Conservation (phyloP, 2,329 filamentous ascomycete genomes). For the Ilyonectria robusta region DNA sequence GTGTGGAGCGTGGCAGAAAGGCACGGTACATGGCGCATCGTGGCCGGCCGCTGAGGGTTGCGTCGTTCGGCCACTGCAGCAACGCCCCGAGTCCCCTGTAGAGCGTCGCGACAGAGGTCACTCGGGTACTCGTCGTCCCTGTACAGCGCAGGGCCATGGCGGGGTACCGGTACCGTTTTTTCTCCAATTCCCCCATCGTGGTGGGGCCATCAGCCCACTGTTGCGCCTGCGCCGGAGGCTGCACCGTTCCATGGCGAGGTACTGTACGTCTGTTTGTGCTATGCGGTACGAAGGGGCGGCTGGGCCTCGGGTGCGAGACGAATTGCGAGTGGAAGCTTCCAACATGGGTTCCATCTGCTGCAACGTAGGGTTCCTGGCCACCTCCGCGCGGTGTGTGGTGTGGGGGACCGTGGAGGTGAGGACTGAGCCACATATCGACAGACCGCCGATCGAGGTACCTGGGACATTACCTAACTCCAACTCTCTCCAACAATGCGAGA, state of each 20-base stretch:
- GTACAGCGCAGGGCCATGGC: conserved; percentile 7
- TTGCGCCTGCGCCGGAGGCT: conserved; percentile 3
- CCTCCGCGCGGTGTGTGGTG: conserved; percentile 7
- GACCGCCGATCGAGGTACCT: conserved; percentile 1
- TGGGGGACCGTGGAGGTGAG: not conserved
- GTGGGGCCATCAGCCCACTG: conserved; percentile 30
- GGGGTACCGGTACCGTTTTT: conserved; percentile 12
- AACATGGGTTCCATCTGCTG: conserved; percentile 2
- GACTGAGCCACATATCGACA: conserved; percentile 31
- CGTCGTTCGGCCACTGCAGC: not conserved
- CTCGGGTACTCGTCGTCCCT: not conserved
- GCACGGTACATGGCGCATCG: conserved; percentile 13
- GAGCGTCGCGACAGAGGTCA: too few relatives aligned
- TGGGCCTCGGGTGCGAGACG: not conserved
- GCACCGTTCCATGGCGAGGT: conserved; percentile 17
- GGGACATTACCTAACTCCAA: conserved; percentile 13
- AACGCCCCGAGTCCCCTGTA: too few relatives aligned
- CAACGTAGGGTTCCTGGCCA: not conserved
- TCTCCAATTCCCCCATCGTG: conserved; percentile 24
- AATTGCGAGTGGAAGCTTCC: not conserved
- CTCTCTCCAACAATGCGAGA: not conserved
- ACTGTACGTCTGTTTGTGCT: conserved; percentile 2
- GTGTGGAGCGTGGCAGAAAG: conserved; percentile 36
- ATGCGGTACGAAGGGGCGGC: not conserved
- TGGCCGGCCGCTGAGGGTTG: conserved; percentile 6